Conservation (phyloP, 139 green algal genomes). For the Trebouxia sp. region DNA sequence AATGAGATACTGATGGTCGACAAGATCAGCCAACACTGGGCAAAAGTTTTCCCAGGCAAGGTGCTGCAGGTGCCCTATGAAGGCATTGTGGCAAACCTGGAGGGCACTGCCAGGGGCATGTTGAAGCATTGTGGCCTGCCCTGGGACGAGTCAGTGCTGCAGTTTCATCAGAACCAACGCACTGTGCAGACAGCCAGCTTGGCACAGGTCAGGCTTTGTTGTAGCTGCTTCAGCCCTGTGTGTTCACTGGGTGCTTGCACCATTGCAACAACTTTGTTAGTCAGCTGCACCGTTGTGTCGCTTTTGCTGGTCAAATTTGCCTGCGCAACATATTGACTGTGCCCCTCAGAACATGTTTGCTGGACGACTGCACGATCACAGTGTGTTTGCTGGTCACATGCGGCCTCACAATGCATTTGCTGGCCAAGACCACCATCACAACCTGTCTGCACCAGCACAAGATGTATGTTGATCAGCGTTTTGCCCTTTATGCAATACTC, state of each 20-base stretch:
- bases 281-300: too few species aligned
- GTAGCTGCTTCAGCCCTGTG: background rate
- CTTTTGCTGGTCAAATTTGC: too few species aligned
- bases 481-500: too few species aligned
- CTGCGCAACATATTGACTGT: too few species aligned
- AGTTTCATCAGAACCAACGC: conserved; percentile 53
- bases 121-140: conserved; percentile 56
- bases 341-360: too few species aligned
- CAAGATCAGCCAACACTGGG: conserved; percentile 54
- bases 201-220: conserved; percentile 46
- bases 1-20: conserved; percentile 41
- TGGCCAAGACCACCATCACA: too few species aligned
- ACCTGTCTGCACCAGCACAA: too few species aligned
- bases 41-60: conserved; percentile 43
- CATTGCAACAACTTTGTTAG: too few species aligned
- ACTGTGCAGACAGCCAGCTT: conserved; percentile 70
- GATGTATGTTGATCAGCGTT: too few species aligned
- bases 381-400: too few species aligned
- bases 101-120: conserved; percentile 36
- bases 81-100: conserved; percentile 39
- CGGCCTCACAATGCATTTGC: too few species aligned
- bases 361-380: too few species aligned
- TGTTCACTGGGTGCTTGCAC: background rate
- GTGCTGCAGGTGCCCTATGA: conserved; percentile 62
- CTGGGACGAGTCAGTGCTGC: conserved; percentile 61